Evolutionary conservation across 371 early-diverging fungal genomes (phyloP).

Genomic region (Mortierella sp.): DNA sequence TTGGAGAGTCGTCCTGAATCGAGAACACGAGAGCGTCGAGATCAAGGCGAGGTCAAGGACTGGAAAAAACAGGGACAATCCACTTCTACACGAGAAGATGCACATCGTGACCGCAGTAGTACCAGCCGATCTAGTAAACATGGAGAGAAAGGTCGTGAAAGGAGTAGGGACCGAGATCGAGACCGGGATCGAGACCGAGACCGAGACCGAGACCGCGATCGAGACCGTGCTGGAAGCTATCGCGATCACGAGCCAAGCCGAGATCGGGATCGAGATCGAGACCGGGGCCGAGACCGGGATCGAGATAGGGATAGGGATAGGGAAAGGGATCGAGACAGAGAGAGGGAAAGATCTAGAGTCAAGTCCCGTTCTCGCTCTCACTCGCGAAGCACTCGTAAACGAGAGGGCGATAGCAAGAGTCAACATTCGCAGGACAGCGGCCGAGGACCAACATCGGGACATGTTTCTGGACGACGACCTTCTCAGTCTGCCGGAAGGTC

Average conservation of each 20-base stretch:
- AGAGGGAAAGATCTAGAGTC: no score
- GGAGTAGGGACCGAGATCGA: slow-evolving; percentile 9
- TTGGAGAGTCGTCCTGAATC: slow-evolving; percentile 2
- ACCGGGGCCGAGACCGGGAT: no score
- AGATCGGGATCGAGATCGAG: no score
- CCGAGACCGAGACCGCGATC: slow-evolving; percentile 9
- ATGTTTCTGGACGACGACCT: neutral
- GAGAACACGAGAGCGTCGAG: slow-evolving; percentile 8
- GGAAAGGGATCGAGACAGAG: no score
- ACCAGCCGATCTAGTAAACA: slow-evolving; percentile 2
- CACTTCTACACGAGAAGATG: neutral
- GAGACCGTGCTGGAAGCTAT: slow-evolving; percentile 1
- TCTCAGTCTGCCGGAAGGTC: neutral
- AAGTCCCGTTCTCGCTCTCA: no score
- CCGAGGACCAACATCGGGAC: neutral
- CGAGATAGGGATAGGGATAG: no score
- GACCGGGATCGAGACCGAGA: slow-evolving; percentile 19
- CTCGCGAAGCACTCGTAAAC: no score
- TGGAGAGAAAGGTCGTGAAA: slow-evolving; percentile 10
- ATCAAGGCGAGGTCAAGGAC: slow-evolving; percentile 8
- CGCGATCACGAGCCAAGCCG: slow-evolving; percentile 1
- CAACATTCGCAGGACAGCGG: no score
- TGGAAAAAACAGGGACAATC: slow-evolving; percentile 5
- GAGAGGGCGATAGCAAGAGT: no score
- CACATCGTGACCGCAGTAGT: neutral